Percentiles rank a stretch among this genome's conserved stretches.
Conservation (phyloP, 768 basidiomycete species). For the Exidia glandulosa region DNA sequence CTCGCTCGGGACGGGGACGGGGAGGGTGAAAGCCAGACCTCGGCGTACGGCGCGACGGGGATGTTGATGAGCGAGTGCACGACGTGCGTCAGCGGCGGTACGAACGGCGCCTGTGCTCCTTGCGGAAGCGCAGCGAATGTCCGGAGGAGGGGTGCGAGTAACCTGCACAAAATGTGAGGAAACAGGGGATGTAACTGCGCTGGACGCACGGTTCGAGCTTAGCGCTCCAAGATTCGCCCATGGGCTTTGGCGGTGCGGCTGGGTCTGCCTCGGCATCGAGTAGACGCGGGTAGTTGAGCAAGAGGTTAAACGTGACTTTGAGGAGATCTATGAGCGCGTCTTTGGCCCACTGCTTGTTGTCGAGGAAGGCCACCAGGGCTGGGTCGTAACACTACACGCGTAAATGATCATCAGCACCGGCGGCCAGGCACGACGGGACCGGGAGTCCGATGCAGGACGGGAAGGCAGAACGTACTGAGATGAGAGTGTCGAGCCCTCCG, state of each 20-base stretch:
- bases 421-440: neutral
- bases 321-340: constrained; percentile 77
- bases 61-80: constrained; percentile 75
- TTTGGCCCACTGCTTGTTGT: constrained; percentile 41
- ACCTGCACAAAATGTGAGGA: constrained; percentile 25
- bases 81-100: constrained; percentile 65
- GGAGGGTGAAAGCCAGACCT: constrained; percentile 60
- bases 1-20: constrained; percentile 23
- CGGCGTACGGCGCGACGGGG: constrained; percentile 48
- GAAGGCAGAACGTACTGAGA: constrained; percentile 40
- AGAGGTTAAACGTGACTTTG: constrained; percentile 75
- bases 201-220: constrained; percentile 32
- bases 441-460: neutral
- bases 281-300: constrained; percentile 62
- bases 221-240: constrained; percentile 13
- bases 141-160: constrained; percentile 61
- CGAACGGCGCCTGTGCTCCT: constrained; percentile 50
- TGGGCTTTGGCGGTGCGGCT: constrained; percentile 3
- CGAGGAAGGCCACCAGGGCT: constrained; percentile 22
- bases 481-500: constrained; percentile 49
- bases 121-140: constrained; percentile 58
- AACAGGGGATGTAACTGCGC: neutral
- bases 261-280: constrained; percentile 9
- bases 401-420: neutral
- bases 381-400: neutral